Base-by-base conservation (phyloP, 1,284 basidiomycete species). In the Paramarasmius palmivorus region DNA sequence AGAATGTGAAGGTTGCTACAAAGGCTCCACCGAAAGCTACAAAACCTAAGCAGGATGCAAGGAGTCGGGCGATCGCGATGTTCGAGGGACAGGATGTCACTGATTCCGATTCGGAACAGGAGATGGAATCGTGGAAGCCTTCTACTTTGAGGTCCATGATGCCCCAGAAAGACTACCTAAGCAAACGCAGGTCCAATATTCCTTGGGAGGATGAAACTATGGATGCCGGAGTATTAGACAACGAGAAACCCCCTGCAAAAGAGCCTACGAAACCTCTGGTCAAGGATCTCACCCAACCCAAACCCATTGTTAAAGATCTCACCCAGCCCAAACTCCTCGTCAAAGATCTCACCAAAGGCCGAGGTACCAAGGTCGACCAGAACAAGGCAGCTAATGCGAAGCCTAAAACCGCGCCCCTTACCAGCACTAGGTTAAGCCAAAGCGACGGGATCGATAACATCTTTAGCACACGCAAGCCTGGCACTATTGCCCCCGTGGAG, bases 61-160 rank as follows among this genome's bases (percentile, higher is more conserved):
- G 29, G 29, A 32, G 7, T 32, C 41, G 45, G 14, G 35, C 51
- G 3, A 20, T 38, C 5, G 12, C 15, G 17, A 42, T 54, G 46
- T 26, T 50, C 49, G 52, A 54, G 39, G 47, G 39, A 17, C 50
- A 39, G n/a, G 51, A 38, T 23, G 8, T 46, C 39, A 39, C 29
- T 32, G 29, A 32, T 32, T 25, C 26, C 34, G 45, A 48, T n/a
- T 36, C 39, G 9, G 42, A 53, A 49, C 29, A 46, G 22, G 45
- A 36, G 22, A 37, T 47, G 32, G 51, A 53, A 3, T 36, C 37
- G 38, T 22, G 7, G 15, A n/a, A n/a, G n/a, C n/a, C n/a, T n/a
- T n/a, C n/a, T n/a, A n/a, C n/a, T n/a, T n/a, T n/a, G n/a, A n/a
- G n/a, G n/a, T n/a, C n/a, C n/a, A n/a, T n/a, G n/a, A 20, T 46